Percentiles rank a stretch among this genome's conserved stretches.
phyloP scores from a whole-genome alignment of 805 yeast species.

The Candida nonsorbophila region DNA sequence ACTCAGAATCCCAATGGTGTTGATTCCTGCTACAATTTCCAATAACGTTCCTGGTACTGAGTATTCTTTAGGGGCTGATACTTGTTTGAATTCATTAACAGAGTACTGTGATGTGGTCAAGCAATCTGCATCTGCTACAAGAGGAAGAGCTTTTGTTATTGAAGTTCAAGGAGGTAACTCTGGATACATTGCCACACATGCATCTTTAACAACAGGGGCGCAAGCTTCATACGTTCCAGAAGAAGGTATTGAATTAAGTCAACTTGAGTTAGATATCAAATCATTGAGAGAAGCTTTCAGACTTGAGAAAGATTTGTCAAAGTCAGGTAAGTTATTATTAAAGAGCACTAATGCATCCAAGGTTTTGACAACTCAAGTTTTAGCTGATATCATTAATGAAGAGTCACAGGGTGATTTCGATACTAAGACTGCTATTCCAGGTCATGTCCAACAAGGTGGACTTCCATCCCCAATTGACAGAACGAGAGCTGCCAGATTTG shows the following conservation, averaged over 20 bases:
- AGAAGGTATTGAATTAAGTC: conserved; percentile 61
- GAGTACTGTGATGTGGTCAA: conserved; percentile 93
- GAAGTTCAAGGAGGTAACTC: conserved; percentile 98
- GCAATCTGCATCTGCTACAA: conserved; percentile 89
- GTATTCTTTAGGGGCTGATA: conserved; percentile 90
- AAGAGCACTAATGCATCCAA: conserved; percentile 80
- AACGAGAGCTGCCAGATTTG: conserved; percentile 82
- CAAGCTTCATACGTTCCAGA: conserved; percentile 90
- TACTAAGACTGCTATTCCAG: conserved; percentile 93
- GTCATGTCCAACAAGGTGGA: conserved; percentile 98
- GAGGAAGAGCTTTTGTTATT: conserved; percentile 91
- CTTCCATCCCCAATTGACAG: conserved; percentile 93
- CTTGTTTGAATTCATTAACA: conserved; percentile 87
- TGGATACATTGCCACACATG: conserved; percentile 86
- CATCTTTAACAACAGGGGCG: conserved; percentile 86
- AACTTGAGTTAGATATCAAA: conserved; percentile 71
- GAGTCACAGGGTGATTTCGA: conserved; percentile 77
- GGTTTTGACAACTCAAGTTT: conserved; percentile 74
- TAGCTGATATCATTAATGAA: conserved; percentile 79
- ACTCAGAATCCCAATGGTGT: conserved; percentile 89
- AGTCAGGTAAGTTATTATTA: conserved; percentile 81
- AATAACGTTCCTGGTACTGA: conserved; percentile 99
- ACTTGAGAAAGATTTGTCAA: conserved; percentile 69
- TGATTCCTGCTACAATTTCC: conserved; percentile 92
- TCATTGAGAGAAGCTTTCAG: conserved; percentile 63